Percentiles rank a stretch among this genome's conserved stretches.
Evolutionary conservation across 495 filamentous ascomycete species (phyloP).

Genomic region (Podospora comata): DNA sequence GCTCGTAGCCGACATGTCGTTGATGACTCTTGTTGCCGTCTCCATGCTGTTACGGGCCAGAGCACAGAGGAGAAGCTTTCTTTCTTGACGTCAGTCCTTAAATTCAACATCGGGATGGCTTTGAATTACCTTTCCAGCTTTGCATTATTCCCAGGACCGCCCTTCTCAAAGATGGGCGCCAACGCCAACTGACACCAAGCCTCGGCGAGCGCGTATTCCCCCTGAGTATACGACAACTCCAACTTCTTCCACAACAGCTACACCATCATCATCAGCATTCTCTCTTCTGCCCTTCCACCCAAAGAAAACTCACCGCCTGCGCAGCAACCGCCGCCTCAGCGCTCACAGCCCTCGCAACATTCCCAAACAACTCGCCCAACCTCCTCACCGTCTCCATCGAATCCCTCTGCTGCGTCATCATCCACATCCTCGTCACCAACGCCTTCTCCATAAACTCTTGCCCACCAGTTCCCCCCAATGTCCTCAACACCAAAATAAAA

Average conservation of each 20-base stretch:
- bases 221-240: conserved; percentile 53
- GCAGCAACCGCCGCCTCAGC: conserved; percentile 63
- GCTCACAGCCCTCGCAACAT: conserved; percentile 39
- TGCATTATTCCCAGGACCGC: conserved; percentile 58
- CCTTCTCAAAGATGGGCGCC: conserved; percentile 60
- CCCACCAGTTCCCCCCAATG: conserved; percentile 31
- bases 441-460: conserved; percentile 61
- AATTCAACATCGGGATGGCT: too few relatives aligned
- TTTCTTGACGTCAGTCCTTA: conserved; percentile 33
- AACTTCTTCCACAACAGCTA: conserved; percentile 77
- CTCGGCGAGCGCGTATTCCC: conserved; percentile 54
- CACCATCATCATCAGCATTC: conserved; percentile 4
- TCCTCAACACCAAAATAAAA: conserved; percentile 50
- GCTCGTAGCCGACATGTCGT: conserved; percentile 56
- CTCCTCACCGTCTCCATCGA: conserved; percentile 25
- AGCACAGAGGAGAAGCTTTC: conserved; percentile 68
- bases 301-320: conserved; percentile 55
- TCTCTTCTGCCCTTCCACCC: neutral
- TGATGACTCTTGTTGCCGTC: conserved; percentile 53
- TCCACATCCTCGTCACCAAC: conserved; percentile 61
- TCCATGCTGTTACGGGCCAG: conserved; percentile 53
- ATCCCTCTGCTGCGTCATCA: conserved; percentile 43
- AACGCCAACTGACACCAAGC: conserved; percentile 71
- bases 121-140: conserved; percentile 58
- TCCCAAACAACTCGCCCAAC: conserved; percentile 21